phyloP scores from a whole-genome alignment of 768 basidiomycete genomes.

The Clitopilus passeckerianus region DNA sequence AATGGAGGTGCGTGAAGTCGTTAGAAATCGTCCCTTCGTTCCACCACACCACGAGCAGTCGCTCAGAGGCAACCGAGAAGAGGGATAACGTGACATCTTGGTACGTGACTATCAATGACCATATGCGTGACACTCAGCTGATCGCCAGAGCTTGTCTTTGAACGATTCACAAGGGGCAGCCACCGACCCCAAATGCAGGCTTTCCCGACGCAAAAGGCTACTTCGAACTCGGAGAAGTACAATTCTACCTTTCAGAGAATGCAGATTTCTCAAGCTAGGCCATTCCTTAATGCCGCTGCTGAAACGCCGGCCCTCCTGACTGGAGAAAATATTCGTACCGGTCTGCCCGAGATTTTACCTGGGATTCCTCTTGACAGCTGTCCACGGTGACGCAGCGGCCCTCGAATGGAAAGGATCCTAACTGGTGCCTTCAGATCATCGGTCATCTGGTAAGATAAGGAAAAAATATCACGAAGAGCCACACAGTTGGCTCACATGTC shows the following conservation, averaged over 20 bases:
- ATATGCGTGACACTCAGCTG: background rate
- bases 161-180: background rate
- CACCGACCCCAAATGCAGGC: background rate
- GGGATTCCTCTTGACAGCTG: background rate
- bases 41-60: background rate
- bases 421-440: background rate
- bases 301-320: background rate
- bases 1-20: background rate
- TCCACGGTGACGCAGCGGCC: background rate
- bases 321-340: background rate
- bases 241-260: background rate
- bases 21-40: background rate
- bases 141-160: background rate
- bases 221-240: background rate
- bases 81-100: background rate
- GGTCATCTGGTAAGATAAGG: background rate
- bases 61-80: background rate
- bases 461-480: background rate
- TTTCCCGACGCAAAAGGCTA: background rate
- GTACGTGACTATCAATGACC: background rate
- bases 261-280: background rate
- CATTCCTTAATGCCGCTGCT: background rate
- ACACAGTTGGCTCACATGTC: background rate
- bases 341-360: constrained; percentile 2
- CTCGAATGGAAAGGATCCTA: background rate